These are phyloP conservation scores for Phytophthora multivora DNA, from an alignment of 352 stramenopile genomes.

Conservation along the genomic window DNA sequence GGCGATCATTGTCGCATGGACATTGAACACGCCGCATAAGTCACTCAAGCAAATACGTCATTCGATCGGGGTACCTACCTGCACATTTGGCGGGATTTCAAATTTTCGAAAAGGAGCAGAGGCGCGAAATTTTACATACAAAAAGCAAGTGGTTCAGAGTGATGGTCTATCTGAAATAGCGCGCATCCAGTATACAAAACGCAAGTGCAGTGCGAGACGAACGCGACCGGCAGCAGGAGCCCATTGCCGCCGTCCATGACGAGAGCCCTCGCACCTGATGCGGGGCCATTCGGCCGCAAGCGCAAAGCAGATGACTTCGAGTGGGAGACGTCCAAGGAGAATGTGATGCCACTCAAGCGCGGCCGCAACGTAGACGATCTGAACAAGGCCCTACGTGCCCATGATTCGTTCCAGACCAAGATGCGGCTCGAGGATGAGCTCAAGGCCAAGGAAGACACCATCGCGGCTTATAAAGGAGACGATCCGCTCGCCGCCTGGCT, in stretches of 20 bases:
- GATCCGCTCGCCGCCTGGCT: conserved; percentile 75
- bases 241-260: conserved; percentile 16
- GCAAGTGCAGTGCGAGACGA: conserved; percentile 36
- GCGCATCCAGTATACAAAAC: conserved; percentile 23
- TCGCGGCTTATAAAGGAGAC: conserved; percentile 57
- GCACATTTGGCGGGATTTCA: conserved; percentile 28
- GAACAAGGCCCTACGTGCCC: conserved; percentile 65
- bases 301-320: conserved; percentile 60
- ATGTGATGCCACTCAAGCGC: conserved; percentile 85
- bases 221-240: conserved; percentile 28
- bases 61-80: conserved; percentile 9
- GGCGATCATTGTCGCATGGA: background rate
- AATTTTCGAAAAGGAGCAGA: conserved; percentile 27
- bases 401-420: conserved; percentile 74
- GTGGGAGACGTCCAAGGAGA: conserved; percentile 89
- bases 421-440: conserved; percentile 56
- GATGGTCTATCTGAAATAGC: conserved; percentile 18
- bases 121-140: background rate
- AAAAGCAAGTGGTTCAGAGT: conserved; percentile 19
- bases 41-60: conserved; percentile 17
- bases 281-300: conserved; percentile 23
- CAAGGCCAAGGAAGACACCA: conserved; percentile 50
- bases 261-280: conserved; percentile 11
- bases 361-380: conserved; percentile 81
- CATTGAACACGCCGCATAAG: background rate